Percentiles rank a stretch among this genome's conserved stretches.
Evolutionary conservation across 2,329 filamentous ascomycete species (phyloP).

Genomic region (Didymellaceae sp.): DNA sequence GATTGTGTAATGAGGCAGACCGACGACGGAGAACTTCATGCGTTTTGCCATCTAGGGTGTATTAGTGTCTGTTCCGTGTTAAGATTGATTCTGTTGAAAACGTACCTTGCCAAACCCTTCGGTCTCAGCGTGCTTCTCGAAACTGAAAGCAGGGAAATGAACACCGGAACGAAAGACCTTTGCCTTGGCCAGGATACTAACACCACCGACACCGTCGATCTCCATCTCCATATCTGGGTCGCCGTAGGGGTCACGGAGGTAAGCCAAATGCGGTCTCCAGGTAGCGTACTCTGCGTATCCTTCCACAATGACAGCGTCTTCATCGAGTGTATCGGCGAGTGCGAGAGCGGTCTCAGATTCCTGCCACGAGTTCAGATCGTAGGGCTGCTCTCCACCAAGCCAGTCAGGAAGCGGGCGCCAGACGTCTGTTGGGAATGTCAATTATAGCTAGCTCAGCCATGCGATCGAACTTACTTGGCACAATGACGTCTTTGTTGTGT

Average conservation of each 20-base stretch:
- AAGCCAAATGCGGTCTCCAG: slow-evolving; percentile 95
- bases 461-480: slow-evolving; percentile 77
- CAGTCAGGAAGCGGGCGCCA: slow-evolving; percentile 99
- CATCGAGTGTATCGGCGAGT: slow-evolving; percentile 91
- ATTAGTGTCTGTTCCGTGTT: slow-evolving; percentile 32
- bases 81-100: not conserved
- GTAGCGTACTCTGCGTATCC: slow-evolving; percentile 99
- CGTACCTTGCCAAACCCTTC: slow-evolving; percentile 97
- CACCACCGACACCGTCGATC: slow-evolving; percentile 95
- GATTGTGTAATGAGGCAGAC: slow-evolving; percentile 95
- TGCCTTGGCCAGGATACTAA: slow-evolving; percentile 96
- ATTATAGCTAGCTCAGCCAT: slow-evolving; percentile 22
- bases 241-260: slow-evolving; percentile 93
- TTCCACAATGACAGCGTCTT: slow-evolving; percentile 98
- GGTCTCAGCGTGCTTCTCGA: slow-evolving; percentile 97
- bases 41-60: slow-evolving; percentile 86
- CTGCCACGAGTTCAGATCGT: slow-evolving; percentile 98
- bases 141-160: slow-evolving; percentile 97
- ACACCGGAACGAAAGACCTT: slow-evolving; percentile 93
- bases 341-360: slow-evolving; percentile 96
- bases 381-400: slow-evolving; percentile 97
- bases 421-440: slow-evolving; percentile 62
- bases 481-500: slow-evolving; percentile 98
- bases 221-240: slow-evolving; percentile 99
- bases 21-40: slow-evolving; percentile 95